Percentiles rank a stretch among this genome's conserved stretches.
Evolutionary conservation across 2,329 filamentous ascomycete species (phyloP).

Genomic region (Alternaria dauci): DNA sequence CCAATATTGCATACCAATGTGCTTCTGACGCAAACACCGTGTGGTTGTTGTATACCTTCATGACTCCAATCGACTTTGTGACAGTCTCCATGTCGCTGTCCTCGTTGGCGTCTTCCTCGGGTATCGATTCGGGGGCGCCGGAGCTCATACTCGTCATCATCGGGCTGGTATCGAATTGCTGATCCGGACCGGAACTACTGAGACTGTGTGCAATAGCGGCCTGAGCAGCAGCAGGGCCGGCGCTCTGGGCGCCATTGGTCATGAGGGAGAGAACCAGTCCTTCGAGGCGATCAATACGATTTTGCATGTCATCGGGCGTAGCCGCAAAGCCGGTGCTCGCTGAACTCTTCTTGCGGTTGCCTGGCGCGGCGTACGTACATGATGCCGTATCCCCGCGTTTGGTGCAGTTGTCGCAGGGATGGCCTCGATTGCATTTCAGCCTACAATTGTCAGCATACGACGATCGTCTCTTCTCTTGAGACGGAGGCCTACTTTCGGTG

Average conservation of each 20-base stretch:
- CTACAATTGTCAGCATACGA: conserved; percentile 48
- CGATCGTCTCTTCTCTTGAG: not conserved
- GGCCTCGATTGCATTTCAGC: conserved; percentile 90
- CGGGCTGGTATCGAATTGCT: conserved; percentile 61
- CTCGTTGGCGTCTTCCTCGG: conserved; percentile 61
- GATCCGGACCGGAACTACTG: conserved; percentile 50
- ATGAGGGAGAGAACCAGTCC: conserved; percentile 90
- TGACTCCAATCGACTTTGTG: conserved; percentile 60
- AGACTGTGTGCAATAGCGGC: conserved; percentile 63
- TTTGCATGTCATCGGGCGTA: conserved; percentile 95
- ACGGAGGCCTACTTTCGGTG: conserved; percentile 77
- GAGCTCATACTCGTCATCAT: conserved; percentile 65
- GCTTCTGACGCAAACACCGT: conserved; percentile 60
- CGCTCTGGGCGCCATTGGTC: conserved; percentile 79
- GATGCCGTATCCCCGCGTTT: conserved; percentile 83
- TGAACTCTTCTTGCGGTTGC: conserved; percentile 74
- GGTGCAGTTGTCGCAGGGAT: conserved; percentile 93
- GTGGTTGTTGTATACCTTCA: conserved; percentile 61
- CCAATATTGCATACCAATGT: conserved; percentile 62
- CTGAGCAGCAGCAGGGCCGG: conserved; percentile 66
- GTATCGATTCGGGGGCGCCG: conserved; percentile 63
- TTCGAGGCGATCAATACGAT: conserved; percentile 94
- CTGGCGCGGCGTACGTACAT: conserved; percentile 80
- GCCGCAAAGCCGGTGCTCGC: conserved; percentile 64
- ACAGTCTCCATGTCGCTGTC: conserved; percentile 70